Percentiles rank a stretch among this genome's conserved stretches.
phyloP scores from a whole-genome alignment of 345 rosid genomes.

The Dimocarpus longan region DNA sequence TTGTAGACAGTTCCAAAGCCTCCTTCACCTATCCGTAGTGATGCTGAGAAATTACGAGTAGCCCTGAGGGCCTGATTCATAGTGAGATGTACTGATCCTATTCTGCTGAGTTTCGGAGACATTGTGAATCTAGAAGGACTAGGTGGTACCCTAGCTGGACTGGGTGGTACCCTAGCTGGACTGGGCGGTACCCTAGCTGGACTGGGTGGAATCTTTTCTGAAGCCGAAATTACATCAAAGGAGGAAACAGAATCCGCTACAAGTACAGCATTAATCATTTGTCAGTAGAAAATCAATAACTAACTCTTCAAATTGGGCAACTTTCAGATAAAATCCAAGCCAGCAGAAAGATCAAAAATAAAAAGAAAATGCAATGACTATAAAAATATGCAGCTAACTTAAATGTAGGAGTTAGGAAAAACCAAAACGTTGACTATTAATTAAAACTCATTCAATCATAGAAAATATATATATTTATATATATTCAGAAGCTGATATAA shows the following conservation, averaged over 20 bases:
- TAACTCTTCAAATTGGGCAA: background rate
- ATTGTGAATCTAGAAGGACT: conserved; percentile 81
- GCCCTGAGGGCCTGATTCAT: conserved; percentile 63
- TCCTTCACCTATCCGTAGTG: conserved; percentile 80
- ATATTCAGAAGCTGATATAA: background rate
- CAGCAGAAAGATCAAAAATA: background rate
- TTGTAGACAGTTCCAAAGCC: conserved; percentile 91
- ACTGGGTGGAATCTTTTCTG: conserved; percentile 72
- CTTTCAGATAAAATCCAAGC: conserved; percentile 11
- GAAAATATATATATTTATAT: background rate
- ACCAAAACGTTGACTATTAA: background rate
- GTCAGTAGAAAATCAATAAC: background rate
- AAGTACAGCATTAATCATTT: conserved; percentile 27
- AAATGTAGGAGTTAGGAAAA: background rate
- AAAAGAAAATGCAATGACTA: background rate
- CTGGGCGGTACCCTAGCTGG: conserved; percentile 76
- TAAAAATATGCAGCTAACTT: background rate
- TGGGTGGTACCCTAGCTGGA: conserved; percentile 69
- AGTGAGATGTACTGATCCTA: conserved; percentile 67
- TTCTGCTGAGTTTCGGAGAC: conserved; percentile 69
- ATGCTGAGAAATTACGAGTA: conserved; percentile 67
- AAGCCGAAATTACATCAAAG: conserved; percentile 48
- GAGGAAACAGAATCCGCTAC: conserved; percentile 66
- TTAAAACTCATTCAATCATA: conserved; percentile 5
- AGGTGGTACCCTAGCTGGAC: conserved; percentile 78